Base-by-base conservation (phyloP, 257 asterid species). In the Lavandula angustifolia region DNA sequence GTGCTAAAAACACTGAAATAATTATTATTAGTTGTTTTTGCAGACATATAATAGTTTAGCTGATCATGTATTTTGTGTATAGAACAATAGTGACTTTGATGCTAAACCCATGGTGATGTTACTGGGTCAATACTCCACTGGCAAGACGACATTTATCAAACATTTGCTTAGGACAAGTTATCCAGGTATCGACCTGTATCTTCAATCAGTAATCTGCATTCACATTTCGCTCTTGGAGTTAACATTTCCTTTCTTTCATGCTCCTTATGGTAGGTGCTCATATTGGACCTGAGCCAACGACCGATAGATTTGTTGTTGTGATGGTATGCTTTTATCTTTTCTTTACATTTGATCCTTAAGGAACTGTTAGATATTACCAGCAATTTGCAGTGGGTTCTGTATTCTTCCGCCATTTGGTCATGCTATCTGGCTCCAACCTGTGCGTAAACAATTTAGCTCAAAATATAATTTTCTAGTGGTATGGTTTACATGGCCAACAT, bases 101-200 rank as follows among this genome's bases (percentile, higher is more conserved):
- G 96, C 97, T 66, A 89, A 89, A 80, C 97, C 99, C 14, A 92
- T 92, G 99, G 99, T 92, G 80, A 92, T 92, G 99, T 88, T 92
- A 60, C 74, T 92, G 87, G 99, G 99, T 64, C 99, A 92, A 68
- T 92, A 92, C 73, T 92, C 97, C 54, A 89, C 99, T 3, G 99
- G 99, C 58, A 92, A 92, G 77, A 92, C 99, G 13, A 92, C 99
- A 69, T 92, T 92, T 79, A 92, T 92, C 54, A 92, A 92, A 67
- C 99, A 92, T 84, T 75, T 92, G 79, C 99, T 92, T 32, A 78
- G 85, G 74, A 66, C 77, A 70, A 84, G 80, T 68, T 92, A 92
- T 73, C 99, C 99, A 62, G 99, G 99, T 89, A 72, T 17, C 66
- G 14, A 47, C 62, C 31, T 38, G 42, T 55, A 44, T 64, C 48